phyloP scores from a whole-genome alignment of 441 rosid genomes.

The Lepidium campestre region DNA sequence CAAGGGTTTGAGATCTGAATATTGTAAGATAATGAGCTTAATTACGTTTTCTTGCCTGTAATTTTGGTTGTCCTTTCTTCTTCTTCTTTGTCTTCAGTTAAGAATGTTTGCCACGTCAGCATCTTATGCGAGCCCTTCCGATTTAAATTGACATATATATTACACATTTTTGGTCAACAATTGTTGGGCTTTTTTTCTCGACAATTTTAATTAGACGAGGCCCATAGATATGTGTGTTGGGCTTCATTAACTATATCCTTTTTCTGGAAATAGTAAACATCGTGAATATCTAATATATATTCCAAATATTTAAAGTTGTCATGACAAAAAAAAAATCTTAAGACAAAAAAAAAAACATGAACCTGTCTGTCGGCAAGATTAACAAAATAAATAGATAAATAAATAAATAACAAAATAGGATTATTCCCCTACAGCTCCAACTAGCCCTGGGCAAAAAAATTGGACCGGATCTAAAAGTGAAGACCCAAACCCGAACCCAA shows the following conservation, averaged over 20 bases:
- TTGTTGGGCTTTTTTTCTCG: background rate
- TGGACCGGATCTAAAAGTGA: too few species aligned
- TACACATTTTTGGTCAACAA: background rate
- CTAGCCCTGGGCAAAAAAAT: too few species aligned
- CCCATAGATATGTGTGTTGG: background rate
- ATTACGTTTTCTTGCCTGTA: background rate
- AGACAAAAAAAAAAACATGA: too few species aligned
- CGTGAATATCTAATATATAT: too few species aligned
- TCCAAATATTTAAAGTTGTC: too few species aligned
- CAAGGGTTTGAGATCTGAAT: conserved; percentile 19
- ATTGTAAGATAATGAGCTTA: conserved; percentile 13
- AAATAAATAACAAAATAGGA: too few species aligned
- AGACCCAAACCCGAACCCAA: too few species aligned
- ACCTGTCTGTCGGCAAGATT: too few species aligned
- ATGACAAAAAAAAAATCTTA: too few species aligned
- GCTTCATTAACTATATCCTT: background rate
- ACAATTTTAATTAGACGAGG: background rate
- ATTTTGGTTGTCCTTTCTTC: conserved; percentile 9
- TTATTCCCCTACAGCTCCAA: too few species aligned
- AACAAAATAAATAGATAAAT: too few species aligned
- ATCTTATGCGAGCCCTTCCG: background rate
- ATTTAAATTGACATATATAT: background rate
- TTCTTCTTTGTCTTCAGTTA: conserved; percentile 3
- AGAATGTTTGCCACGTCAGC: conserved; percentile 26
- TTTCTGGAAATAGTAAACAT: too few species aligned